These are phyloP conservation scores for Fusarium sp. DNA, from an alignment of 2,329 filamentous ascomycete genomes.

Conservation along the genomic window DNA sequence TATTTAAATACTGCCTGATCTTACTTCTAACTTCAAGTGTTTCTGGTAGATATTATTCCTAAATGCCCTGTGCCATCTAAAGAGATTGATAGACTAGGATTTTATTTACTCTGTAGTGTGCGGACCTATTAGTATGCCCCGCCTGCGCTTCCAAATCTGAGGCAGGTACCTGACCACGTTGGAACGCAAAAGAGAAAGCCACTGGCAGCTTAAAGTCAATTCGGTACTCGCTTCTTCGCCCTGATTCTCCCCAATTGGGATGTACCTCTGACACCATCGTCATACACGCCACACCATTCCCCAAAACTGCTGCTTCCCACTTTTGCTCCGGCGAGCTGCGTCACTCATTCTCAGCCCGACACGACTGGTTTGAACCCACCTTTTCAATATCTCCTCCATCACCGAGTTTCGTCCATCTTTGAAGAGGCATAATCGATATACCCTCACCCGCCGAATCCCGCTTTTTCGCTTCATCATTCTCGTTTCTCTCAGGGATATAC, in stretches of 20 bases:
- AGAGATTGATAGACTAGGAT: no score
- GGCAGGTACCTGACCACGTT: slow-evolving; percentile 10
- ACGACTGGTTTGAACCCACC: slow-evolving; percentile 30
- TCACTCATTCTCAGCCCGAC: slow-evolving; percentile 38
- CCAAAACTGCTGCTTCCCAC: slow-evolving; percentile 42
- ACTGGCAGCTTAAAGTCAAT: neutral
- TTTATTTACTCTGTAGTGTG: no score
- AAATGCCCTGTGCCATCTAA: no score
- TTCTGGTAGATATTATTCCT: no score
- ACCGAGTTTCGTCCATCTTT: slow-evolving; percentile 16
- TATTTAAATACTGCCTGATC: no score
- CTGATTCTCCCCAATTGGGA: neutral
- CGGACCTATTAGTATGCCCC: no score
- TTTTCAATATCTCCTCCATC: slow-evolving; percentile 30
- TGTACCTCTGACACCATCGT: slow-evolving; percentile 39
- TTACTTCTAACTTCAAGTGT: no score
- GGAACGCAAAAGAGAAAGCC: slow-evolving; percentile 25
- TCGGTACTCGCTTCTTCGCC: neutral
- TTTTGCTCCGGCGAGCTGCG: slow-evolving; percentile 45
- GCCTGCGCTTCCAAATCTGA: neutral
- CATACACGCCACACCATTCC: slow-evolving; percentile 48
- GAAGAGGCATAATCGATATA: slow-evolving; percentile 32
- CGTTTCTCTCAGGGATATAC: slow-evolving; percentile 5
- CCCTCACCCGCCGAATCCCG: slow-evolving; percentile 26
- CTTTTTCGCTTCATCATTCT: slow-evolving; percentile 13